phyloP scores from a whole-genome alignment of 176 grass and related monocot species.

The Oryza nivara region DNA sequence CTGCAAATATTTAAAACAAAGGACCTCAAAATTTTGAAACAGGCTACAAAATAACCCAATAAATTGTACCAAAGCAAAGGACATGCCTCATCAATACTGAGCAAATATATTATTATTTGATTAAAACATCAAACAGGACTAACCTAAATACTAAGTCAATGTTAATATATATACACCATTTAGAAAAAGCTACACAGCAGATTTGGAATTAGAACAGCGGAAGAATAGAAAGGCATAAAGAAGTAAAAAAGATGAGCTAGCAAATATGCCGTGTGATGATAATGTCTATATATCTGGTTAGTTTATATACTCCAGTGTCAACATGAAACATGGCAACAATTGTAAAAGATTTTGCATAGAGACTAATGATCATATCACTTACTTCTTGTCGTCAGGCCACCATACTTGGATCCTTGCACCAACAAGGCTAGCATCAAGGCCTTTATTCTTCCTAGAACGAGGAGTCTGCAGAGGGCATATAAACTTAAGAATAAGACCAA shows the following conservation, averaged over 20 bases:
- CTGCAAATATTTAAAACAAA: conserved; percentile 48
- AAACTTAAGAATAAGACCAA: conserved; percentile 35
- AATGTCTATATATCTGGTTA: conserved; percentile 5
- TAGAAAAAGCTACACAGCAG: background rate
- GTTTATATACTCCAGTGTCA: background rate
- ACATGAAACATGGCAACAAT: background rate
- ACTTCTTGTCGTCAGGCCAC: conserved; percentile 94
- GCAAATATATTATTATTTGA: background rate
- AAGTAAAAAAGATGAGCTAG: background rate
- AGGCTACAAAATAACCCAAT: background rate
- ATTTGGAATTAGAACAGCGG: background rate
- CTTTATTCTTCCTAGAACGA: conserved; percentile 61
- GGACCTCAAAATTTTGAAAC: conserved; percentile 17
- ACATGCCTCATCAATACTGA: background rate
- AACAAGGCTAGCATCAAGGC: conserved; percentile 66
- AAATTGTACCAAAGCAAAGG: background rate
- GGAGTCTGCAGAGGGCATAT: conserved; percentile 44
- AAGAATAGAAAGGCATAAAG: conserved; percentile 26
- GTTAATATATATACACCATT: background rate
- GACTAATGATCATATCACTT: conserved; percentile 46
- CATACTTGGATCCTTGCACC: conserved; percentile 89
- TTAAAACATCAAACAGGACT: conserved; percentile 7
- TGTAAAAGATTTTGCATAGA: conserved; percentile 20
- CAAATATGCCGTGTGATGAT: background rate
- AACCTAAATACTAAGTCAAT: conserved; percentile 6